Percentiles rank a stretch among this genome's conserved stretches.
phyloP scores from a whole-genome alignment of 305 asterid species.

The Fraxinus nigra region DNA sequence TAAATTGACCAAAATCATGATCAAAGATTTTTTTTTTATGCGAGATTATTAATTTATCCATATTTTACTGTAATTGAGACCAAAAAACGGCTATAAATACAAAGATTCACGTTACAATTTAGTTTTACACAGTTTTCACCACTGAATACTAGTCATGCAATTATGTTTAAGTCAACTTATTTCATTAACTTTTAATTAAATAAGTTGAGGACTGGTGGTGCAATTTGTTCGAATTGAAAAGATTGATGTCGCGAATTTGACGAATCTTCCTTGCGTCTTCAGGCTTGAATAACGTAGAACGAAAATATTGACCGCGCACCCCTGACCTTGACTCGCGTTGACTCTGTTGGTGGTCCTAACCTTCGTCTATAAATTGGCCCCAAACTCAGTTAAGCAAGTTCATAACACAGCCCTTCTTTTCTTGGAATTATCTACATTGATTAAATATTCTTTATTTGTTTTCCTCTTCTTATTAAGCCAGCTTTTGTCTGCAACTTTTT shows the following conservation, averaged over 20 bases:
- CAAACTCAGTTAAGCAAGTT: background rate
- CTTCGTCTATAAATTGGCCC: background rate
- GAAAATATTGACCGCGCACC: background rate
- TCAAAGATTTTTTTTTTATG: no score
- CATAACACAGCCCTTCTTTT: background rate
- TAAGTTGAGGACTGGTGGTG: background rate
- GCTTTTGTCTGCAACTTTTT: background rate
- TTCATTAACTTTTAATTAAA: background rate
- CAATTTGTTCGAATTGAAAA: background rate
- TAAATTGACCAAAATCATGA: no score
- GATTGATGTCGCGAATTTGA: background rate
- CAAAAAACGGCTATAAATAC: background rate
- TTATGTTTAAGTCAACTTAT: no score
- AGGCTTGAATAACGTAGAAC: background rate
- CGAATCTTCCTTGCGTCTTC: background rate
- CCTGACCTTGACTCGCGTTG: conserved; percentile 18
- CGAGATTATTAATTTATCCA: no score
- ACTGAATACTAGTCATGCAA: background rate
- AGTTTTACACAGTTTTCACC: background rate
- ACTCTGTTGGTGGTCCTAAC: background rate
- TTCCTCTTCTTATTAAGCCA: background rate
- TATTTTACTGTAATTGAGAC: no score
- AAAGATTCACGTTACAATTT: background rate
- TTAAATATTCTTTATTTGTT: background rate
- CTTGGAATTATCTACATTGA: background rate